Evolutionary conservation across 1,139 yeast species (phyloP), one percentile per base, ranked within the genome.

Genomic region (Kazachstania sp.): DNA sequence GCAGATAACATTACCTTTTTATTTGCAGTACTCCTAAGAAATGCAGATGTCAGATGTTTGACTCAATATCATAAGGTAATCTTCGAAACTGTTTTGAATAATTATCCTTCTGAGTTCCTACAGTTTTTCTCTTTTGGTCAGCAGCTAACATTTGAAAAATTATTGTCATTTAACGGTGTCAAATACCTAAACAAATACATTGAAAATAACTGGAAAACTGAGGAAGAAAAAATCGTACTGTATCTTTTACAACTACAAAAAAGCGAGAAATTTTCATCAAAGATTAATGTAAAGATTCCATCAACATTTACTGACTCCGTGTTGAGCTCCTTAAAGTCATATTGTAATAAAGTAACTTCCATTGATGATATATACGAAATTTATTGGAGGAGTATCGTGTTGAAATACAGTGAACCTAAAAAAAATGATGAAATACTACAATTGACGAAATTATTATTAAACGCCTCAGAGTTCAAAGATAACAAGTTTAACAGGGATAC

Each of bases 11-110:
- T 63, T 12, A 51, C 65, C 3, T 58, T 65, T 53, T 62, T 77
- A 39, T 68, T 75, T 42, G 65, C 78, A 1, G 65, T 77, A 4
- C 53, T 79, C 12, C 62, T 81, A 46, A 78, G 90, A 70, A 84
- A 84, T 57, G 70, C 79, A 53, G 81, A 78, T 39, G 59, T 75
- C n/a, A 68, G 71, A 45, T 65, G 69, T 2, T 65, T 83, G 44
- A 73, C 80, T 2, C 74, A 71, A 52, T 64, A 62, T 45, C 81
- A 80, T 57, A 68, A 69, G 39, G 52, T 55, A n/a, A 56, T 78
- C 20, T 68, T 75, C 49, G 70, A 71, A 4, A 65, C 66, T 37
- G 59, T 73, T 45, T 49, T 62, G 32, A 51, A 54, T 1, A 55
- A 68, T 15, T 64, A 71, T 45, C 63, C 50, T 71, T 75, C 13